Evolutionary conservation across 2,329 filamentous ascomycete species (phyloP).

Genomic region (Xylariaceae sp.): DNA sequence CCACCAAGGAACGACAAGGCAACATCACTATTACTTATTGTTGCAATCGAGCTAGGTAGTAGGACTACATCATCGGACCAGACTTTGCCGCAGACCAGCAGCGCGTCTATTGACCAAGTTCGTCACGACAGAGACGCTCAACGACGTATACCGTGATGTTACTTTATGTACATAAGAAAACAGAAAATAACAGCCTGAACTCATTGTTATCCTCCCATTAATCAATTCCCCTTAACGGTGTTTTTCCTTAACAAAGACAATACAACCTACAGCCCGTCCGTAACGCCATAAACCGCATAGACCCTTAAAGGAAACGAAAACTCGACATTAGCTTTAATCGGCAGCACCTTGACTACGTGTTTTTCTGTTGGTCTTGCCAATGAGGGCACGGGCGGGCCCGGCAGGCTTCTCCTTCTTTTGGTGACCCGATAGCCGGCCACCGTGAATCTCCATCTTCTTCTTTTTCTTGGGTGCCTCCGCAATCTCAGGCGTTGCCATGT

Average conservation of each 20-base stretch:
- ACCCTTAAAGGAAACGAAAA: neutral
- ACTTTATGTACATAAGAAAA: conserved; percentile 18
- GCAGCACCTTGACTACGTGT: conserved; percentile 35
- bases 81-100: too few relatives aligned
- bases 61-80: too few relatives aligned
- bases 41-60: neutral
- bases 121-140: too few relatives aligned
- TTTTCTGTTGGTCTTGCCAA: conserved; percentile 36
- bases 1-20: neutral
- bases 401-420: conserved; percentile 34
- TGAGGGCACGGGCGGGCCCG: conserved; percentile 17
- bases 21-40: neutral
- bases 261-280: neutral
- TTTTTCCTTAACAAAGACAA: neutral
- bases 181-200: neutral
- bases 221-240: too few relatives aligned
- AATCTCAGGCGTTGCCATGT: conserved; percentile 11
- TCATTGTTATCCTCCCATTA: too few relatives aligned
- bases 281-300: neutral
- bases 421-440: conserved; percentile 34
- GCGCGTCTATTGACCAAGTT: too few relatives aligned
- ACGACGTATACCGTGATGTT: neutral
- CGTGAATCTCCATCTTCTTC: conserved; percentile 40
- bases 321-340: neutral
- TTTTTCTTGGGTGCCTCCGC: conserved; percentile 37